These are phyloP conservation scores for Pleurotus salmoneostramineus DNA, from an alignment of 768 basidiomycete species.

Conservation along the genomic window DNA sequence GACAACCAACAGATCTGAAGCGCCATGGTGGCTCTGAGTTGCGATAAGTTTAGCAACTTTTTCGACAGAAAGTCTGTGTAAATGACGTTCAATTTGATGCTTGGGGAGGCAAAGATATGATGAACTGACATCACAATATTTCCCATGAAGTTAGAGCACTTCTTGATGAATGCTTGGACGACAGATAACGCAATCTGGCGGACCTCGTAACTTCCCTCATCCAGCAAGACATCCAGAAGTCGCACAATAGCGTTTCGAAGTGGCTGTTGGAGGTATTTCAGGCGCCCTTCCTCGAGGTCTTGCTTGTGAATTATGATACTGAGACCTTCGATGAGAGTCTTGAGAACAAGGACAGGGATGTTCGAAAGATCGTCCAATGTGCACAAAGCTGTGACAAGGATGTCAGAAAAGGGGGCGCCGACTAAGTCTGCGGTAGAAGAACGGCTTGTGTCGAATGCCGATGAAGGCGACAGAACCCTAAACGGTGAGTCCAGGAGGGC, in stretches of 20 bases:
- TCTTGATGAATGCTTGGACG: slow-evolving; percentile 58
- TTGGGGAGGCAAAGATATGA: neutral
- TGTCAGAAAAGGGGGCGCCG: slow-evolving; percentile 63
- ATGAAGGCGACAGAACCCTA: slow-evolving; percentile 40
- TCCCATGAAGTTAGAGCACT: slow-evolving; percentile 51
- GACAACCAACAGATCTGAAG: slow-evolving; percentile 48
- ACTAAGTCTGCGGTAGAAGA: slow-evolving; percentile 41
- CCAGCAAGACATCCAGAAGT: slow-evolving; percentile 45
- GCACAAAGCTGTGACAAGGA: slow-evolving; percentile 47
- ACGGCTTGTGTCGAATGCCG: slow-evolving; percentile 37
- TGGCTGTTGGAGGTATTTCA: slow-evolving; percentile 50
- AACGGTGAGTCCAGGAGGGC: slow-evolving; percentile 58
- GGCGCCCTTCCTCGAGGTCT: slow-evolving; percentile 53
- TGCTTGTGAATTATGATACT: slow-evolving; percentile 72
- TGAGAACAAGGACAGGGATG: slow-evolving; percentile 53
- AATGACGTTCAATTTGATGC: neutral
- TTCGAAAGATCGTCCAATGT: slow-evolving; percentile 38
- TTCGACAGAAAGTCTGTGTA: slow-evolving; percentile 49
- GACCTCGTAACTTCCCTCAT: slow-evolving; percentile 61
- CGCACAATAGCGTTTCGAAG: slow-evolving; percentile 51
- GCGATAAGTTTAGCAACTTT: slow-evolving; percentile 42
- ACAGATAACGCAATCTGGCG: slow-evolving; percentile 62
- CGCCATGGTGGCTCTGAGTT: slow-evolving; percentile 42
- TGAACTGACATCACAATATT: slow-evolving; percentile 49
- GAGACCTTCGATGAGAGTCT: slow-evolving; percentile 59